Evolutionary conservation across 306 rosid species (phyloP).

Genomic region (Rosa lucieae): DNA sequence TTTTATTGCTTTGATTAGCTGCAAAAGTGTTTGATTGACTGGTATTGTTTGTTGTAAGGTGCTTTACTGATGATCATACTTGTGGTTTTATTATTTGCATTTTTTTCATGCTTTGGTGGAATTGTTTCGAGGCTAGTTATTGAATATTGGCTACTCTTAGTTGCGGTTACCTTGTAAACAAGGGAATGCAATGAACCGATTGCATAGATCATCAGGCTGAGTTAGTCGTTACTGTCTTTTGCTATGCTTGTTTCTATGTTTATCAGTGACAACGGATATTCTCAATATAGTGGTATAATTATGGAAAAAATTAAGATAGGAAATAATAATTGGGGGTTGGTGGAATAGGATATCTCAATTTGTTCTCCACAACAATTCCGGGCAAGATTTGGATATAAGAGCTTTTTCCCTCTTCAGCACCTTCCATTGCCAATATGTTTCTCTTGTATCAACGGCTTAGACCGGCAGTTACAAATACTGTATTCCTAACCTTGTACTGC

Average conservation of each 20-base stretch:
- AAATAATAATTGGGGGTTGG: background rate
- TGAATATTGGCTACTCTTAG: slow-evolving; percentile 25
- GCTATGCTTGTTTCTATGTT: background rate
- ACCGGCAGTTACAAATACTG: background rate
- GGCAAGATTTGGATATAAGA: background rate
- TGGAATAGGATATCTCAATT: background rate
- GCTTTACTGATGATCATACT: background rate
- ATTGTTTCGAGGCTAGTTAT: slow-evolving; percentile 6
- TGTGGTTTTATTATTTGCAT: background rate
- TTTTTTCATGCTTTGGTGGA: background rate
- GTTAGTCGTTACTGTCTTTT: background rate
- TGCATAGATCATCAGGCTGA: background rate
- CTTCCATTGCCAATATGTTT: background rate
- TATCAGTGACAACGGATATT: background rate
- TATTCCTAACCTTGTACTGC: background rate
- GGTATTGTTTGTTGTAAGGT: slow-evolving; percentile 2
- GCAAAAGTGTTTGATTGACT: background rate
- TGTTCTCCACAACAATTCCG: background rate
- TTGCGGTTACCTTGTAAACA: background rate
- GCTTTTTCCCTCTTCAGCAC: background rate
- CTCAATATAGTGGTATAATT: background rate
- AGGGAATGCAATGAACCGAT: background rate
- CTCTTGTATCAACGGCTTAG: background rate
- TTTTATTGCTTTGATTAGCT: slow-evolving; percentile 6
- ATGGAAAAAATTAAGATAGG: background rate